Evolutionary conservation across 139 green algal species (phyloP).

Genomic region (Chlorella sorokiniana): DNA sequence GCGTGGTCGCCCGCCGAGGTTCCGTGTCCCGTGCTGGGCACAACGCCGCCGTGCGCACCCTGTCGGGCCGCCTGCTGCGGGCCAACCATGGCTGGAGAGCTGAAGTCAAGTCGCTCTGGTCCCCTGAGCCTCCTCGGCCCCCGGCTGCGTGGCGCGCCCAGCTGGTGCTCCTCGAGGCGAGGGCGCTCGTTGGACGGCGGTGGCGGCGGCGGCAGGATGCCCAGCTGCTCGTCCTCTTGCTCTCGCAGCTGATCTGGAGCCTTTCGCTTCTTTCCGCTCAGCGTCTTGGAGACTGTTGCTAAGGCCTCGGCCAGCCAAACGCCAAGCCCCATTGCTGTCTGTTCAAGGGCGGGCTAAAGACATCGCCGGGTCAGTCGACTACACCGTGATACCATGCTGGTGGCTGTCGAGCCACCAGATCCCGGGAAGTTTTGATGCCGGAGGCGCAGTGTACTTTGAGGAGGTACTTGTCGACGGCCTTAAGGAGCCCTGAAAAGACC

Average conservation of each 20-base stretch:
- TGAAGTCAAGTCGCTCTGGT: constrained; percentile 10
- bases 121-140: too few relatives aligned
- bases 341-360: neutral
- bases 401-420: too few relatives aligned
- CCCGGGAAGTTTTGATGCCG: too few relatives aligned
- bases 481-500: too few relatives aligned
- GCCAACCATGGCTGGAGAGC: constrained; percentile 2
- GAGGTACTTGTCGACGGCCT: too few relatives aligned
- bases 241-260: neutral
- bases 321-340: neutral
- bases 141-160: neutral
- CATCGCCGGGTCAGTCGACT: neutral
- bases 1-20: too few relatives aligned
- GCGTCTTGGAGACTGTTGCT: neutral
- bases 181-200: neutral
- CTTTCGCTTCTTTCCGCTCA: constrained; percentile 19
- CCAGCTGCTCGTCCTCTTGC: neutral
- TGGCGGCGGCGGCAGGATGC: neutral
- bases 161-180: neutral
- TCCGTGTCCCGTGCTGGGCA: too few relatives aligned
- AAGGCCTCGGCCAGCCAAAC: neutral
- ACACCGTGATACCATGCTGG: too few relatives aligned
- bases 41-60: neutral
- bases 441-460: too few relatives aligned
- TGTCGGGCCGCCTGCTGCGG: neutral